phyloP scores from a whole-genome alignment of 257 asterid genomes.

The Solanum clarkiae region DNA sequence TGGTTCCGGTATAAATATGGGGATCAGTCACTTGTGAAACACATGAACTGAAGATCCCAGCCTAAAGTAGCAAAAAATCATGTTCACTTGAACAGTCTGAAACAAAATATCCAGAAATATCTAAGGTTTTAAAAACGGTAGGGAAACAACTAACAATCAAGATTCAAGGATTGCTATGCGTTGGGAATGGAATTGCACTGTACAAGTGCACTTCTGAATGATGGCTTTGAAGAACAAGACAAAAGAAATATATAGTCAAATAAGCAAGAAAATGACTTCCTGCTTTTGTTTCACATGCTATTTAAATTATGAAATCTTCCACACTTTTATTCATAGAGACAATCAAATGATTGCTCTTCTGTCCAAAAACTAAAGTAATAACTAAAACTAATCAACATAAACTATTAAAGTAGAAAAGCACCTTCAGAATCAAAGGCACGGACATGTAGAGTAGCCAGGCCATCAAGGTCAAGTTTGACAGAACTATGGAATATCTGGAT shows the following conservation, averaged over 20 bases:
- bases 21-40: background rate
- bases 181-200: background rate
- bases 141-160: background rate
- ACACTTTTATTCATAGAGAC: background rate
- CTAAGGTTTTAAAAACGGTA: background rate
- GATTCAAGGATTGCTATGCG: background rate
- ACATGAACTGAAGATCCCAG: background rate
- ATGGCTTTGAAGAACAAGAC: background rate
- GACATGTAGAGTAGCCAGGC: slow-evolving; percentile 71
- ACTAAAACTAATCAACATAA: background rate
- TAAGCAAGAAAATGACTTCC: background rate
- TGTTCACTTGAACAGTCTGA: background rate
- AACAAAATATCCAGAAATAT: background rate
- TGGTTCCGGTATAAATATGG: background rate
- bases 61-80: background rate
- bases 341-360: background rate
- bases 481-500: slow-evolving; percentile 88
- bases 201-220: background rate
- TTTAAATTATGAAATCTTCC: background rate
- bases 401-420: slow-evolving; percentile 7
- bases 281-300: background rate
- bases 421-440: slow-evolving; percentile 90
- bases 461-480: slow-evolving; percentile 86
- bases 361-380: background rate
- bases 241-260: background rate